phyloP scores from a whole-genome alignment of 495 filamentous ascomycete genomes.

The Penicillium diatomitis region DNA sequence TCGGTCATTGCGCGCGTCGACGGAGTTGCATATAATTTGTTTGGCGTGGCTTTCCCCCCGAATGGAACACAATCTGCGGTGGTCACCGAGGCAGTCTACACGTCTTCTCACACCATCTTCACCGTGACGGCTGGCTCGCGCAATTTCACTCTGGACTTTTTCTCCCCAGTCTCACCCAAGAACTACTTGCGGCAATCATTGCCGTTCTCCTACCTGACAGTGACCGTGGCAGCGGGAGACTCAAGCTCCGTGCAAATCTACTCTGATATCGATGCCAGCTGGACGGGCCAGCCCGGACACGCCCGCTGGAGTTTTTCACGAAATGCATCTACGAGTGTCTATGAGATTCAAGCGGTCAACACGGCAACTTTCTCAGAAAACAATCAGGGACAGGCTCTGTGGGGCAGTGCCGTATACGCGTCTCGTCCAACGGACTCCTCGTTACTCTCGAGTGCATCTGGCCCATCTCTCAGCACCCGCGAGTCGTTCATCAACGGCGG shows the following conservation, averaged over 20 bases:
- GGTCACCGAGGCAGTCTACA: slow-evolving; percentile 27
- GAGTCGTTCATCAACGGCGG: slow-evolving; percentile 24
- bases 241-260: slow-evolving; percentile 30
- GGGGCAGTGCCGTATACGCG: slow-evolving; percentile 35
- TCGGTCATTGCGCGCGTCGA: slow-evolving; percentile 34
- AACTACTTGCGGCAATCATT: slow-evolving; percentile 71
- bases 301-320: slow-evolving; percentile 17
- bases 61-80: slow-evolving; percentile 18
- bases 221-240: slow-evolving; percentile 38
- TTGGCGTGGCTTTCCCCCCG: slow-evolving; percentile 24
- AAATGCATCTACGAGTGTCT: slow-evolving; percentile 18
- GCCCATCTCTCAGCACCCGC: slow-evolving; percentile 14
- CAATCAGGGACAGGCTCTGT: slow-evolving; percentile 25
- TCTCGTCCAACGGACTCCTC: slow-evolving; percentile 15
- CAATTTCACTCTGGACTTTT: slow-evolving; percentile 43
- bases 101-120: slow-evolving; percentile 32
- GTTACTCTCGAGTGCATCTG: slow-evolving; percentile 18
- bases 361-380: slow-evolving; percentile 22
- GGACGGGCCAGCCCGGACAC: slow-evolving; percentile 29
- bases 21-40: slow-evolving; percentile 33
- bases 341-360: slow-evolving; percentile 17
- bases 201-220: slow-evolving; percentile 68
- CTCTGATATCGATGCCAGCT: slow-evolving; percentile 34
- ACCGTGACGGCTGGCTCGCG: slow-evolving; percentile 25
- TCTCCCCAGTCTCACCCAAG: slow-evolving; percentile 73